phyloP scores from a whole-genome alignment of 768 basidiomycete genomes.

The Punctularia strigosozonata region DNA sequence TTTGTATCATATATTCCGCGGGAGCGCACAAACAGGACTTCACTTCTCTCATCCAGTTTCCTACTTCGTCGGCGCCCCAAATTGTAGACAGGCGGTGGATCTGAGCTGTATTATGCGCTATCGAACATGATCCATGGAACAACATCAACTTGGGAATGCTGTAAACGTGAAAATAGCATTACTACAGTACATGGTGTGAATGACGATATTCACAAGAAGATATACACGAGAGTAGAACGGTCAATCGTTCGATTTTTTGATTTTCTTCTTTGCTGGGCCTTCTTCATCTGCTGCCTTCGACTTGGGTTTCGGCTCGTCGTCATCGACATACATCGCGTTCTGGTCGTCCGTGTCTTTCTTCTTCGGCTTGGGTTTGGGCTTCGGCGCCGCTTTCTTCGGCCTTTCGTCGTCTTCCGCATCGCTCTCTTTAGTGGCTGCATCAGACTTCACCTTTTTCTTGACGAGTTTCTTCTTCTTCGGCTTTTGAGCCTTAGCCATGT shows the following conservation, averaged over 20 bases:
- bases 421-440: slow-evolving; percentile 16
- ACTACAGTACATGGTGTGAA: neutral
- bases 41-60: too few species aligned
- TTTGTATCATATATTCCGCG: too few species aligned
- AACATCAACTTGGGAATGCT: too few species aligned
- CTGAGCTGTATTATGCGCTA: too few species aligned
- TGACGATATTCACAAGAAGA: neutral
- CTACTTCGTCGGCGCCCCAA: too few species aligned
- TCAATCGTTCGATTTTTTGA: slow-evolving; percentile 40
- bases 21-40: too few species aligned
- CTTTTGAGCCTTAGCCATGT: slow-evolving; percentile 31
- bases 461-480: slow-evolving; percentile 23
- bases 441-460: slow-evolving; percentile 13
- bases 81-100: too few species aligned
- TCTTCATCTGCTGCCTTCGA: slow-evolving; percentile 32
- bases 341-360: slow-evolving; percentile 20
- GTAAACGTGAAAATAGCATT: too few species aligned
- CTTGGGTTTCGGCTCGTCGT: slow-evolving; percentile 25
- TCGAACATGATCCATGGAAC: too few species aligned
- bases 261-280: slow-evolving; percentile 66
- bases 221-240: neutral
- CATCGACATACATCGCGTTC: slow-evolving; percentile 29
- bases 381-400: slow-evolving; percentile 25
- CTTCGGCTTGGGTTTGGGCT: slow-evolving; percentile 39
- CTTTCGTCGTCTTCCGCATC: slow-evolving; percentile 27